These are phyloP conservation scores for Alternaria arborescens DNA, from an alignment of 2,329 filamentous ascomycete genomes.

Conservation along the genomic window DNA sequence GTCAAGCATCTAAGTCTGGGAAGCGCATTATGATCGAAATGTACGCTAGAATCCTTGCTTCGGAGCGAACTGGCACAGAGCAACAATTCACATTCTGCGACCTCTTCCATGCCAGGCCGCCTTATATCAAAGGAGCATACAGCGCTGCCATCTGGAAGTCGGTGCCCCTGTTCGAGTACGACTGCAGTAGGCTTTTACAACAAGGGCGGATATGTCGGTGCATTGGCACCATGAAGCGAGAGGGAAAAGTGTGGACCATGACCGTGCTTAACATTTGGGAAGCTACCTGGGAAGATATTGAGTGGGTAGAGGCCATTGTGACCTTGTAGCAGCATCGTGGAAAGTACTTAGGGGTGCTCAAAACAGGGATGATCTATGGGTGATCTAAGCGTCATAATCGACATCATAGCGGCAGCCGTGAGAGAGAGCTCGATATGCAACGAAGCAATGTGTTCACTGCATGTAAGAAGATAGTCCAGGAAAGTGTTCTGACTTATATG, in stretches of 20 bases:
- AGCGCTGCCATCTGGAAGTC: conserved; percentile 56
- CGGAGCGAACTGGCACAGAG: conserved; percentile 62
- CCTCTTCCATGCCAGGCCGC: conserved; percentile 66
- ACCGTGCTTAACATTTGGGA: conserved; percentile 62
- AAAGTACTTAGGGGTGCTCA: neutral
- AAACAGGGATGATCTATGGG: conserved; percentile 3
- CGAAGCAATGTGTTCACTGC: no score
- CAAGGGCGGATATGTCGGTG: conserved; percentile 57
- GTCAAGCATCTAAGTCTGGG: conserved; percentile 57
- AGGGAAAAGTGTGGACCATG: conserved; percentile 55
- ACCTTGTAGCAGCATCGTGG: conserved; percentile 21
- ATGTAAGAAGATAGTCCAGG: neutral
- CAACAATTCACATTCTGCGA: conserved; percentile 73
- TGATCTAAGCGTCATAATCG: conserved; percentile 16
- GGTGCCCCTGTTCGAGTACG: conserved; percentile 56
- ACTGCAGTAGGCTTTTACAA: conserved; percentile 56
- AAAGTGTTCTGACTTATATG: neutral
- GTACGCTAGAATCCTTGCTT: conserved; percentile 68
- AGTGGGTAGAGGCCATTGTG: conserved; percentile 58
- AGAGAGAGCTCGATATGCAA: neutral
- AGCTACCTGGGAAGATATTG: conserved; percentile 64
- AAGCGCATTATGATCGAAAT: conserved; percentile 66
- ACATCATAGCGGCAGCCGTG: neutral
- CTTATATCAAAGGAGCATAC: conserved; percentile 60
- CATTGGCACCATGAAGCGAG: conserved; percentile 59